phyloP scores from a whole-genome alignment of 768 basidiomycete genomes.

The Collybia sordida region DNA sequence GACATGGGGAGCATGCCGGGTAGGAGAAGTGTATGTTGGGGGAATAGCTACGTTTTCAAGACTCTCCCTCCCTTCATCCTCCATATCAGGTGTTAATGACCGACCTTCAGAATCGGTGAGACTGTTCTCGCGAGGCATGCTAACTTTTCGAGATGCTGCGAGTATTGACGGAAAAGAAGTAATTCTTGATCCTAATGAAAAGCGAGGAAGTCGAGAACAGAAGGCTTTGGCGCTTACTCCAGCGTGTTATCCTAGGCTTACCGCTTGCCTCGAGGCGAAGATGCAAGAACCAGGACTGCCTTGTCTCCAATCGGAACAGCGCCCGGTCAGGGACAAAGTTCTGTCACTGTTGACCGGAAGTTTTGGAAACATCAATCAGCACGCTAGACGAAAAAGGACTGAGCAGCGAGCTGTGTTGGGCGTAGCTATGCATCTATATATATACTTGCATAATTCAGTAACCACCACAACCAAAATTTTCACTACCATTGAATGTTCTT shows the following conservation, averaged over 20 bases:
- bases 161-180: too few relatives aligned
- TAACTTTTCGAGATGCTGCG: slow-evolving; percentile 7
- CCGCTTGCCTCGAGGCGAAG: slow-evolving; percentile 8
- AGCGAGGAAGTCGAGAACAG: too few relatives aligned
- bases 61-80: slow-evolving; percentile 34
- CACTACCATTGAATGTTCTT: too few relatives aligned
- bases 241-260: neutral
- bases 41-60: slow-evolving; percentile 12
- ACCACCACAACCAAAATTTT: neutral
- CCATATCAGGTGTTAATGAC: slow-evolving; percentile 64
- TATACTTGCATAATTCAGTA: neutral
- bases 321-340: too few relatives aligned
- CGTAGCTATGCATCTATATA: too few relatives aligned
- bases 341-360: too few relatives aligned
- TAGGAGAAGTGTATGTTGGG: slow-evolving; percentile 13
- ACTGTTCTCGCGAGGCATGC: slow-evolving; percentile 68
- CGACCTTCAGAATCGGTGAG: slow-evolving; percentile 65
- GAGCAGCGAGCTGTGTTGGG: too few relatives aligned
- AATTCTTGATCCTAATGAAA: too few relatives aligned
- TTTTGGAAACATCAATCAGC: too few relatives aligned
- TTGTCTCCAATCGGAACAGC: neutral
- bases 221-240: too few relatives aligned
- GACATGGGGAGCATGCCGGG: neutral
- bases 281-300: neutral
- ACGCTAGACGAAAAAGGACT: too few relatives aligned